Evolutionary conservation across 345 rosid species (phyloP).

Genomic region (Gossypium arboreum): DNA sequence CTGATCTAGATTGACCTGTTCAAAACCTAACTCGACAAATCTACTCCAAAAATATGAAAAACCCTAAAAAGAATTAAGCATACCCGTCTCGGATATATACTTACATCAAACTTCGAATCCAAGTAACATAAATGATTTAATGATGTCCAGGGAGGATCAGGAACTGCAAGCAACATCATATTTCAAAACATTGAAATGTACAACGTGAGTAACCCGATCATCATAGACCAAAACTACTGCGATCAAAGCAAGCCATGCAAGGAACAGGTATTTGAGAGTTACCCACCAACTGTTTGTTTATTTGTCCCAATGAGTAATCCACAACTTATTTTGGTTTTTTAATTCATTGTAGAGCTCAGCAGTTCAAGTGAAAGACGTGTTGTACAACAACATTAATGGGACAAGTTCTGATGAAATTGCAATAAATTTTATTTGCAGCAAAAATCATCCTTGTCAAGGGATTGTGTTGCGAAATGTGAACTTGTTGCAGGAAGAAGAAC

Average conservation of each 20-base stretch:
- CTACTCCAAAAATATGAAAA: no score
- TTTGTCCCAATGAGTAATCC: neutral
- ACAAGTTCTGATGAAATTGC: constrained; percentile 69
- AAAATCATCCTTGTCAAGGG: constrained; percentile 54
- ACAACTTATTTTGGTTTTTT: neutral
- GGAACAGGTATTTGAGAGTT: constrained; percentile 36
- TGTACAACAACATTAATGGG: constrained; percentile 67
- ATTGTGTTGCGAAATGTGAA: constrained; percentile 47
- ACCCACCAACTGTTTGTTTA: neutral
- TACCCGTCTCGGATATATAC: no score
- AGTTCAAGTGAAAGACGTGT: constrained; percentile 57
- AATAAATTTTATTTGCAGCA: constrained; percentile 56
- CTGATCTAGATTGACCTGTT: no score
- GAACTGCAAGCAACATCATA: constrained; percentile 62
- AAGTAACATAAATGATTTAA: neutral
- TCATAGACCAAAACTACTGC: constrained; percentile 80
- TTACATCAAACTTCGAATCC: neutral
- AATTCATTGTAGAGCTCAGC: constrained; percentile 51
- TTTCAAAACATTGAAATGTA: constrained; percentile 67
- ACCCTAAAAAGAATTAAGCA: no score
- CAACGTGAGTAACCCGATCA: constrained; percentile 74
- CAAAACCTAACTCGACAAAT: no score
- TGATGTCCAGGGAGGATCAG: constrained; percentile 78
- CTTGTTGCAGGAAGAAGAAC: constrained; percentile 35
- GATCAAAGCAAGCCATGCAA: constrained; percentile 65